These are phyloP conservation scores for Zoysia pacifica DNA, from an alignment of 176 grass and related monocot species.

Conservation along the genomic window DNA sequence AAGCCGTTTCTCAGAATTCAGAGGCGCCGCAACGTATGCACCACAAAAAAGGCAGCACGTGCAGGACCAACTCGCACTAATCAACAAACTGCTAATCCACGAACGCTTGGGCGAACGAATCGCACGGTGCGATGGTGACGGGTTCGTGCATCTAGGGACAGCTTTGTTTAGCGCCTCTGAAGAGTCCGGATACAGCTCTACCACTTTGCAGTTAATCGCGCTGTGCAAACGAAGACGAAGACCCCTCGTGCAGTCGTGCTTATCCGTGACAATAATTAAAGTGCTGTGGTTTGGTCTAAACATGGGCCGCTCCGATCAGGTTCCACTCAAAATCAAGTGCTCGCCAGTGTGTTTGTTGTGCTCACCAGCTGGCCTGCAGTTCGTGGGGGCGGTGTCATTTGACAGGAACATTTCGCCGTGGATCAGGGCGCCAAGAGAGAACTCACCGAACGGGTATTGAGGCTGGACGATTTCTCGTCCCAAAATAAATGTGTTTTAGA, in stretches of 20 bases:
- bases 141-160: slow-evolving; percentile 25
- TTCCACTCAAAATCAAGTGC: not conserved
- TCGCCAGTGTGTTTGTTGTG: not conserved
- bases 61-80: slow-evolving; percentile 21
- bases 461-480: too few species aligned
- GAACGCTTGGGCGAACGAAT: slow-evolving; percentile 5
- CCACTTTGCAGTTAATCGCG: not conserved
- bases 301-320: not conserved
- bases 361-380: slow-evolving; percentile 14
- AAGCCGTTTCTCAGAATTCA: not conserved
- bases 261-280: slow-evolving; percentile 23
- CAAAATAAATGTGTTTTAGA: too few species aligned
- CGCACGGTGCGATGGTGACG: slow-evolving; percentile 4
- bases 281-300: not conserved
- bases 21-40: not conserved
- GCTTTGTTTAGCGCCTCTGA: not conserved
- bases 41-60: not conserved
- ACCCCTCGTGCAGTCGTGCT: slow-evolving; percentile 6
- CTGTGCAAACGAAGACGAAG: not conserved
- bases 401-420: not conserved
- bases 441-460: not conserved
- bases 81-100: not conserved
- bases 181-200: not conserved
- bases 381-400: not conserved
- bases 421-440: not conserved